Conservation (phyloP, 2,329 filamentous ascomycete species). For the Aureobasidium pullulans region DNA sequence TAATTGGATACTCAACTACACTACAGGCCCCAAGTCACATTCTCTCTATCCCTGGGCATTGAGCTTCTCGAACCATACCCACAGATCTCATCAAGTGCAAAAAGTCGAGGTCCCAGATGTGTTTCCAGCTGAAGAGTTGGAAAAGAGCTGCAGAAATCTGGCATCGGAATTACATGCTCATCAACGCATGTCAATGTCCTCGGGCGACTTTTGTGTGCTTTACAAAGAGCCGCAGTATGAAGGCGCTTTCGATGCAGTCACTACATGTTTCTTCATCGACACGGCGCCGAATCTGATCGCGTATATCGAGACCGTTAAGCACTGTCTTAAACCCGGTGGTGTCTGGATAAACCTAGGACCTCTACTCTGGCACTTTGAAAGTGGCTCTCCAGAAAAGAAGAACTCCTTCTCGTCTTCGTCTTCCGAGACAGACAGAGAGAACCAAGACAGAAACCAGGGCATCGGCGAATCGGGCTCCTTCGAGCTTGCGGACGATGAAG, state of each 20-base stretch:
- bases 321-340: conserved; percentile 70
- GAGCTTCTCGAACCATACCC: conserved; percentile 77
- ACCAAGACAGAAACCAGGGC: conserved; percentile 37
- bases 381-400: conserved; percentile 45
- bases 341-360: conserved; percentile 87
- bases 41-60: conserved; percentile 79
- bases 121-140: conserved; percentile 32
- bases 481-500: conserved; percentile 84
- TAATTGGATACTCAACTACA: conserved; percentile 65
- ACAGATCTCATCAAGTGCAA: conserved; percentile 65
- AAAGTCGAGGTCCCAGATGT: conserved; percentile 73
- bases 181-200: conserved; percentile 83
- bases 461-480: conserved; percentile 87
- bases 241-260: conserved; percentile 68
- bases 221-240: conserved; percentile 61
- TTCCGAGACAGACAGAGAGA: conserved; percentile 39
- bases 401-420: conserved; percentile 5
- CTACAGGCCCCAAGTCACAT: conserved; percentile 53
- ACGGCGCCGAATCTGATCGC: conserved; percentile 88
- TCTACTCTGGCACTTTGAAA: conserved; percentile 91
- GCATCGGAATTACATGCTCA: conserved; percentile 28
- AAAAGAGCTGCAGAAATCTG: conserved; percentile 21
- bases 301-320: conserved; percentile 75
- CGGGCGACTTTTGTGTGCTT: conserved; percentile 84
- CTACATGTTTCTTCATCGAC: conserved; percentile 92